These are phyloP conservation scores for Magnolia officinalis DNA, from an alignment of 164 flowering plant species.

Conservation along the genomic window DNA sequence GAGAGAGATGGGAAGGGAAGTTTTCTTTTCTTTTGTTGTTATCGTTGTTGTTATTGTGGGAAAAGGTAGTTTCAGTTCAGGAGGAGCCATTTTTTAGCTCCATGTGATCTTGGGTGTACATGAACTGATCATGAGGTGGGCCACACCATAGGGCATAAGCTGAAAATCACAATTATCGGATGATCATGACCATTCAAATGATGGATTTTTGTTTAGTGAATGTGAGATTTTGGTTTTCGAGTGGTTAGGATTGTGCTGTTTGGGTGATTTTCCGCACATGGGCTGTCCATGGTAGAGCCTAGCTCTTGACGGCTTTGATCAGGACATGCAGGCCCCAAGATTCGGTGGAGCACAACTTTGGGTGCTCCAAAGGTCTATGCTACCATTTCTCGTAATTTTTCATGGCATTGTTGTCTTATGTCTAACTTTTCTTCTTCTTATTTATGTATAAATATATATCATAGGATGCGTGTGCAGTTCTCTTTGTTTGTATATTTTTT, in stretches of 20 bases:
- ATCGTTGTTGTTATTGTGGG: too few species aligned
- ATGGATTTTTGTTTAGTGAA: too few species aligned
- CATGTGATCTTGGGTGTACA: background rate
- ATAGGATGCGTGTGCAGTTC: background rate
- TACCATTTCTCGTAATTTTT: background rate
- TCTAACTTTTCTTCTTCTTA: background rate
- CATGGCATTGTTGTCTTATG: background rate
- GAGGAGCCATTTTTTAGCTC: background rate
- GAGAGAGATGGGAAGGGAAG: background rate
- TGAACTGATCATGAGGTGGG: background rate
- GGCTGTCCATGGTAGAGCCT: background rate
- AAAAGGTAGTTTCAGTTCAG: background rate
- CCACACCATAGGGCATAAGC: background rate
- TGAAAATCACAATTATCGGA: background rate
- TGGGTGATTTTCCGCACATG: background rate
- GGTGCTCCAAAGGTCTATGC: background rate
- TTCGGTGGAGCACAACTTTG: background rate
- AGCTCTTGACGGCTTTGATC: background rate
- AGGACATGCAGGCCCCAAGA: background rate
- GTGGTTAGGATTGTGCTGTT: background rate
- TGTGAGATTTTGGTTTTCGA: too few species aligned
- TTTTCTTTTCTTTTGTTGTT: background rate
- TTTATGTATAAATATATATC: background rate
- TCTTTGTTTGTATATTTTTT: too few species aligned
- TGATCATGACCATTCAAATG: too few species aligned